A percentile compares a stretch with the other conserved stretches of the same genome.
Evolutionary conservation across 2,329 filamentous ascomycete species (phyloP).

Genomic region (Calycina marina): DNA sequence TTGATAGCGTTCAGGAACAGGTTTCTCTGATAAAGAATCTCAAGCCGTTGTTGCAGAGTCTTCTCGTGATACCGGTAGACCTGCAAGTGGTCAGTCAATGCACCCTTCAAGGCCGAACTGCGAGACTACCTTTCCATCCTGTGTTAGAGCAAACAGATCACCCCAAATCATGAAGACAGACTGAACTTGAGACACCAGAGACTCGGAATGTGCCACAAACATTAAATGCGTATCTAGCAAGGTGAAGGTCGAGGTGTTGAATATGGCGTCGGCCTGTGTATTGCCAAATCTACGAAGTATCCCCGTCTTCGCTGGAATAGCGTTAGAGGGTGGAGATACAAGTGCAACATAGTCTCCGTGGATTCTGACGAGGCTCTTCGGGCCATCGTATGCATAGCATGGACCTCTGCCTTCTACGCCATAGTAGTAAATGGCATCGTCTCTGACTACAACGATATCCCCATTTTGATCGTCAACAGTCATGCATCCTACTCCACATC

Average conservation of each 20-base stretch:
- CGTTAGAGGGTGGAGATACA: conserved; percentile 53
- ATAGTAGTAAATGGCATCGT: conserved; percentile 95
- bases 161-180: conserved; percentile 79
- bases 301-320: conserved; percentile 35
- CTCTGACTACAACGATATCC: conserved; percentile 80
- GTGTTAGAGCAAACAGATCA: conserved; percentile 76
- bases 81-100: conserved; percentile 34
- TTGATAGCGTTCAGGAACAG: conserved; percentile 86
- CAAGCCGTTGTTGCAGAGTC: conserved; percentile 74
- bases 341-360: conserved; percentile 80
- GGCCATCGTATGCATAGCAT: conserved; percentile 80
- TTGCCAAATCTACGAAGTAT: conserved; percentile 60
- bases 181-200: conserved; percentile 66
- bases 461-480: conserved; percentile 65
- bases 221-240: conserved; percentile 84
- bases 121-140: conserved; percentile 66
- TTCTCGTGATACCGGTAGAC: conserved; percentile 85
- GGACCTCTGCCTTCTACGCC: conserved; percentile 71
- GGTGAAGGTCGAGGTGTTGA: conserved; percentile 78
- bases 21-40: conserved; percentile 87
- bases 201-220: conserved; percentile 79
- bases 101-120: conserved; percentile 2
- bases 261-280: conserved; percentile 58
- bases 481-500: conserved; percentile 93
- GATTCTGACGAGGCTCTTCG: conserved; percentile 67